phyloP scores from a whole-genome alignment of 306 rosid species.

The Lablab purpureus region DNA sequence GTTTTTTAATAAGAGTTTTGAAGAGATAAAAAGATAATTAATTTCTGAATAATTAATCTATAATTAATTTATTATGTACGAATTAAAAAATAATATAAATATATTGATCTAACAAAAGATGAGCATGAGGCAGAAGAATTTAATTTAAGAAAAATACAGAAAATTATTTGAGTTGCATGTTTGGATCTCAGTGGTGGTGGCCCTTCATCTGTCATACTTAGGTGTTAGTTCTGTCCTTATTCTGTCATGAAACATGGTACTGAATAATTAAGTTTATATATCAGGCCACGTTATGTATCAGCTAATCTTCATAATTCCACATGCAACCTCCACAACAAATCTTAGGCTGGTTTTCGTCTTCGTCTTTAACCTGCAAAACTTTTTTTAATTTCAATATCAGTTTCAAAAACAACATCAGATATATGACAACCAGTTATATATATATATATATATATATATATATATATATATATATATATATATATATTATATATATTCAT shows the following conservation, averaged over 20 bases:
- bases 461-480: no score
- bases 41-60: no score
- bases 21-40: no score
- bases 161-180: not conserved
- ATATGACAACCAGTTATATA: not conserved
- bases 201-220: conserved; percentile 24
- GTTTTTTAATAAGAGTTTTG: no score
- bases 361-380: conserved; percentile 4
- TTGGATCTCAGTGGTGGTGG: conserved; percentile 31
- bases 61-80: no score
- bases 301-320: conserved; percentile 54
- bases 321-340: conserved; percentile 55
- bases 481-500: not conserved
- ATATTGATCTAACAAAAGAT: no score
- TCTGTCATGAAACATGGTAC: conserved; percentile 36
- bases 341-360: conserved; percentile 50
- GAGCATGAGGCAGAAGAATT: no score
- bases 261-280: conserved; percentile 21
- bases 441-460: no score
- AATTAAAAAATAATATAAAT: no score
- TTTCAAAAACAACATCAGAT: conserved; percentile 15
- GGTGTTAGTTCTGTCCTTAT: conserved; percentile 38
- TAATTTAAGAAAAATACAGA: no score
- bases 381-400: conserved; percentile 34
- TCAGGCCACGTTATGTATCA: not conserved